Evolutionary conservation across 2,329 filamentous ascomycete species (phyloP), one percentile per base, ranked within the genome.

Genomic region (Cladosporium sphaerospermum): DNA sequence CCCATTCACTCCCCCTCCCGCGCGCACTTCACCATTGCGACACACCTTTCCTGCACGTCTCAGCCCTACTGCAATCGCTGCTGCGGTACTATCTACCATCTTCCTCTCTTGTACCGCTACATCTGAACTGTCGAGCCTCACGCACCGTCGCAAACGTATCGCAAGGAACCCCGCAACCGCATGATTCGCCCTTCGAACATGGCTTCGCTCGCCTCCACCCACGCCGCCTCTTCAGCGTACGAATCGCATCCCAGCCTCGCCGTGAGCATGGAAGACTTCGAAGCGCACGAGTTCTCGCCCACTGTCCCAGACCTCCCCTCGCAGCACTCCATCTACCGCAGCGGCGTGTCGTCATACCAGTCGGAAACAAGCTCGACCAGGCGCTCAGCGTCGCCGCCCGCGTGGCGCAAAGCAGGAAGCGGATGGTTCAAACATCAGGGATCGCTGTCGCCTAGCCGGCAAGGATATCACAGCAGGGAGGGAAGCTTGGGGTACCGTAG

Each of bases 381-480:
- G 55, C 76, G 78, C 45, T 80, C 80, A 32, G 86, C 82, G 81
- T 83, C 81, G 50, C 84, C 84, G 39, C 84, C 84, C 2, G 82
- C 82, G 10, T 84, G 83, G 75, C 75, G 80, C 58, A 78, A 76
- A 62, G 74, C 75, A 56, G 81, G 78, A 58, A 83, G 78, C 63
- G 75, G 76, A 56, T 82, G 80, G 80, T 80, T 83, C 66, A 61
- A 71, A 66, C 72, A 71, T 62, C 67, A 71, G 64, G 57, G 56
- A 32, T 54, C 59, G 10, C 48, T 67, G 41, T 62, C 67, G 69
- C 61, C 73, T 61, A 72, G 62, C 68, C 67, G 72, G 44, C 78
- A 73, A 59, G 76, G 75, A 9, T 75, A 73, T 54, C 67, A 71
- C 52, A 84, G 81, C 57, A 75, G 79, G 55, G 80, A 81, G 52